Percentiles rank a stretch among this genome's conserved stretches.
Evolutionary conservation across 768 basidiomycete genomes (phyloP).

Genomic region (Podaxis sp.): DNA sequence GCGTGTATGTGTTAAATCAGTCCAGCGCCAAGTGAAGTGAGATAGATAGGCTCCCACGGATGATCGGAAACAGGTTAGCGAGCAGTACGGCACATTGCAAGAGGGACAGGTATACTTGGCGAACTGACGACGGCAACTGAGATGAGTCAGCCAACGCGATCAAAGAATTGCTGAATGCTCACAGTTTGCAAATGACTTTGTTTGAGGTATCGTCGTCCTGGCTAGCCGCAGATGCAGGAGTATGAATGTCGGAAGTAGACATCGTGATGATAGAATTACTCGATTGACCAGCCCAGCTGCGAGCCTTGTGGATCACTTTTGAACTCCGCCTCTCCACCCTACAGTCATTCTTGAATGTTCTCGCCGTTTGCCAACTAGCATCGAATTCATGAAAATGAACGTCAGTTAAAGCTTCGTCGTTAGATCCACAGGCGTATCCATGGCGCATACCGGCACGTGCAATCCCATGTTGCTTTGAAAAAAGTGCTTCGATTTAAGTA

Average conservation of each 20-base stretch:
- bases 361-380: no score
- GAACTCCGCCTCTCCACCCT: conserved; percentile 2
- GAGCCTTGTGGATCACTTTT: not conserved
- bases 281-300: not conserved
- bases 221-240: conserved; percentile 7
- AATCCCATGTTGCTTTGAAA: not conserved
- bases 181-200: conserved; percentile 20
- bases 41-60: conserved; percentile 41
- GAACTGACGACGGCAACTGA: conserved; percentile 73
- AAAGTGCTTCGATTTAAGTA: not conserved
- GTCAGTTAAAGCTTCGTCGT: no score
- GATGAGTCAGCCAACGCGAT: not conserved
- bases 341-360: not conserved
- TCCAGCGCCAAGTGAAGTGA: not conserved
- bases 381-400: no score
- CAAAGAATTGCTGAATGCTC: not conserved
- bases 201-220: conserved; percentile 9
- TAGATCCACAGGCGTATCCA: no score
- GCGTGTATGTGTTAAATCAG: not conserved
- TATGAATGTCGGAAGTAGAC: conserved; percentile 13
- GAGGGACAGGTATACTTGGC: conserved; percentile 80
- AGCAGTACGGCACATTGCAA: conserved; percentile 83
- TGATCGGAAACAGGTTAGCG: conserved; percentile 75
- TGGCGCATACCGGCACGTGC: not conserved
- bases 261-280: not conserved